Conservation (phyloP, 2,329 filamentous ascomycete genomes). For the Ceratocystis variospora region DNA sequence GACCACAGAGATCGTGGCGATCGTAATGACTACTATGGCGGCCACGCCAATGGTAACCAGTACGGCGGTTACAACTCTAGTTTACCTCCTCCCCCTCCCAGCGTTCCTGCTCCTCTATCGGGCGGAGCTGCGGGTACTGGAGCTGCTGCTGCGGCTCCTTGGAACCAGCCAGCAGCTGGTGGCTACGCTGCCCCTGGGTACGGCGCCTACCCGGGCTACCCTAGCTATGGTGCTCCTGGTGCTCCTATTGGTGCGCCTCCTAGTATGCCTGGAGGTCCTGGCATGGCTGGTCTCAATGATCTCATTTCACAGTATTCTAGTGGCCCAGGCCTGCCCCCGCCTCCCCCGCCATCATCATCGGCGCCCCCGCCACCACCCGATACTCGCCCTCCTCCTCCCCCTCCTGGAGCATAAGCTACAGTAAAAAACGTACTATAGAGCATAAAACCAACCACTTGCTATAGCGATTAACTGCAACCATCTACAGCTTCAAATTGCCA, state of each 20-base stretch:
- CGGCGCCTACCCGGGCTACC: constrained; percentile 35
- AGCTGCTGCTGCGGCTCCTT: constrained; percentile 33
- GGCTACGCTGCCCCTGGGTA: constrained; percentile 40
- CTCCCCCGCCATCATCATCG: constrained; percentile 43
- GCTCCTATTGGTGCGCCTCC: constrained; percentile 40
- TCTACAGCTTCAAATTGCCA: not conserved
- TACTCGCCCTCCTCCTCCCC: constrained; percentile 50
- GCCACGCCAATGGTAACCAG: constrained; percentile 23
- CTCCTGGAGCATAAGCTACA: constrained; percentile 35
- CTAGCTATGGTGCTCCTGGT: constrained; percentile 40
- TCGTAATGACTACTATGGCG: constrained; percentile 22
- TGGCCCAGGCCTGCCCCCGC: constrained; percentile 38
- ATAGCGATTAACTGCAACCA: constrained; percentile 1
- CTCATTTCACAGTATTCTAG: constrained; percentile 53
- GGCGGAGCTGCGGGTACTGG: constrained; percentile 24
- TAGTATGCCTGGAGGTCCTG: constrained; percentile 32
- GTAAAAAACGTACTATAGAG: not conserved
- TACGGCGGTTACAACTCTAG: constrained; percentile 11
- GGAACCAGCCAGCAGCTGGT: constrained; percentile 39
- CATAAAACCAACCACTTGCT: not conserved
- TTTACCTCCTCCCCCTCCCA: constrained; percentile 19
- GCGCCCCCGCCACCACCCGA: constrained; percentile 45
- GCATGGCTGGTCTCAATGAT: constrained; percentile 40
- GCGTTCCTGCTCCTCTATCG: constrained; percentile 25
- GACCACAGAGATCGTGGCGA: constrained; percentile 13